Evolutionary conservation across 2,329 filamentous ascomycete genomes (phyloP), one percentile per base, ranked within the genome.

Genomic region (Talaromyces islandicus): DNA sequence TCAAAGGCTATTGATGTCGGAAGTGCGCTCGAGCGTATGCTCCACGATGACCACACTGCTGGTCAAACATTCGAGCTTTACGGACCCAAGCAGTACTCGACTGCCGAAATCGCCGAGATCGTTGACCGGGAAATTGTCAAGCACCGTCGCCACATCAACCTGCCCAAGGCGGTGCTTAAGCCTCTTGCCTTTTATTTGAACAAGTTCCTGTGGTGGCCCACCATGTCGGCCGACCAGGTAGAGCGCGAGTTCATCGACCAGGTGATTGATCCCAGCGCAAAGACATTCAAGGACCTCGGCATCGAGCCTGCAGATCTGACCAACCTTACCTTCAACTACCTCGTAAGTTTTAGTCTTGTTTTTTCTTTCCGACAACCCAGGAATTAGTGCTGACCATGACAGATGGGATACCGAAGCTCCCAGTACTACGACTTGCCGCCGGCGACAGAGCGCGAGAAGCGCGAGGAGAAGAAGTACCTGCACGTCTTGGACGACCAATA

Each of bases 181-280:
- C 90, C 91, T 4, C 68, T 87, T 21, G 88, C 90, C 21, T 80
- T 84, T 57, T 76, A 92, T 60, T 76, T 96, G 59, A 97, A 97
- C 83, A 88, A 86, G 73, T 77, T 83, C 54, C 80, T 97, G 21
- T 99, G 92, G 92, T 99, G 91, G 91, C 89, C 88, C 51, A 86
- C 89, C 53, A 81, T 89, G 63, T 92, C 90, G 35, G 85, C 86
- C 43, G 92, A 97, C 70, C 87, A 96, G 75, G 83, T 99, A 12
- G 92, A 97, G 81, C 84, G 89, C 64, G 92, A 99, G 76, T 96
- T 93, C 77, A 85, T 96, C 69, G 90, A 99, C 77, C 94, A 99
- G 77, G 80, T 85, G 67, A 95, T 99, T 71, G 94, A 99, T 75
- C 86, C 87, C 61, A 86, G 82, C 35, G 94, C 94, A 65, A 97